Evolutionary conservation across 176 grass and related monocot genomes (phyloP), one percentile per base, ranked within the genome.

Genomic region (Zoysia pacifica): DNA sequence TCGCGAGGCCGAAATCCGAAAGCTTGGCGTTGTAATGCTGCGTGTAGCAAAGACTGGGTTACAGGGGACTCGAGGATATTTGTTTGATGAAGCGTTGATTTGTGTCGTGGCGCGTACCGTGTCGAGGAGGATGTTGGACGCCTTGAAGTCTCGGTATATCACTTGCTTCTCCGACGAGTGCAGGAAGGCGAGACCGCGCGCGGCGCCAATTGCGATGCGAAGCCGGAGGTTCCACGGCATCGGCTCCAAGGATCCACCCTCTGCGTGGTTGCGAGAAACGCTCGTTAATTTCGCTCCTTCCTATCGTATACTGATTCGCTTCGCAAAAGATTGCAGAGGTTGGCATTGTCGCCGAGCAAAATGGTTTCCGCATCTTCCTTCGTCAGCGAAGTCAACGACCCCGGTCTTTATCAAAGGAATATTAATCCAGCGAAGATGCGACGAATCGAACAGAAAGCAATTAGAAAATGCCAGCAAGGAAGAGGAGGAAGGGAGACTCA

Each of bases 71-170:
- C 15, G 4, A 54, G 4, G 14, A 28, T 28, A 28, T 28, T 28
- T 28, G 28, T 28, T 28, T 28, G 12, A 28, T 28, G 28, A 28
- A 28, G 28, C 28, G 28, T 28, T 28, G 56, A 28, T 28, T 28
- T 60, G 28, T 28, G 28, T 28, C 28, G n/a, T 9, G 7, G 19
- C 16, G 60, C 55, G 18, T 74, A 93, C 91, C 82, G 85, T 87
- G 74, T 93, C 91, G 45, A 93, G 91, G 38, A 93, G 91, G 46
- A 93, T 91, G 49, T 93, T 93, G 0, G 91, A 91, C 38, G 88
- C 85, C 79, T 93, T 93, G 78, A 93, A 93, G 75, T 93, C 91
- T 2, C 91, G 73, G 11, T 93, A 93, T 44, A 93, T 93, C 18
- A 93, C 72, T 3, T 91, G 88, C 69, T 84, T 91, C 65, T 94